phyloP scores from a whole-genome alignment of 2,329 filamentous ascomycete species.

The Epichloe gansuensis region DNA sequence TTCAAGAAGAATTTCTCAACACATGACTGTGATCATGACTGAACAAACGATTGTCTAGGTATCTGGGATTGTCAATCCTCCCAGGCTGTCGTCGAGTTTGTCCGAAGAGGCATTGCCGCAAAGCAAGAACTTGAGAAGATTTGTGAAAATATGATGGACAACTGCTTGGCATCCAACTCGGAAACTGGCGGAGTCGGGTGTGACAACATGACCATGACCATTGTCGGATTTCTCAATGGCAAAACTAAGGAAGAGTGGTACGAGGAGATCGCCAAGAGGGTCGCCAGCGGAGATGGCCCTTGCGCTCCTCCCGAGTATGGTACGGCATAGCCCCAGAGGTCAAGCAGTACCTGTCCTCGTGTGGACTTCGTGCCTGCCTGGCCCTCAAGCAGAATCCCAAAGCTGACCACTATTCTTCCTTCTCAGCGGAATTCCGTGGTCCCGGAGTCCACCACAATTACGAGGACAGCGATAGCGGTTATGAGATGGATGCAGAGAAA shows the following conservation, averaged over 20 bases:
- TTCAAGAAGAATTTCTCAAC: not conserved
- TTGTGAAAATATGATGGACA: slow-evolving; percentile 99
- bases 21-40: not conserved
- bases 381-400: slow-evolving; percentile 4
- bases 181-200: slow-evolving; percentile 96
- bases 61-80: slow-evolving; percentile 99
- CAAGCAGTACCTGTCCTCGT: slow-evolving; percentile 4
- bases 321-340: slow-evolving; percentile 45
- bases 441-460: slow-evolving; percentile 72
- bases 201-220: slow-evolving; percentile 98
- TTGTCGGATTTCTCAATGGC: slow-evolving; percentile 80
- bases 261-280: slow-evolving; percentile 82
- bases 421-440: slow-evolving; percentile 68
- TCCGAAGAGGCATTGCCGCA: slow-evolving; percentile 86
- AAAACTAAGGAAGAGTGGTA: slow-evolving; percentile 98
- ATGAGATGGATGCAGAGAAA: slow-evolving; percentile 61
- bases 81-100: slow-evolving; percentile 93
- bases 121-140: slow-evolving; percentile 92
- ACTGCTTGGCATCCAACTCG: slow-evolving; percentile 93
- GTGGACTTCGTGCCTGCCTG: slow-evolving; percentile 8
- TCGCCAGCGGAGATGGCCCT: slow-evolving; percentile 92
- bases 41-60: slow-evolving; percentile 38
- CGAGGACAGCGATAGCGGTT: slow-evolving; percentile 66
- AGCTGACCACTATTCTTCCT: slow-evolving; percentile 14
- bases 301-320: slow-evolving; percentile 99